Base-by-base conservation (phyloP, 2,329 filamentous ascomycete species). In the Beauveria sp. region DNA sequence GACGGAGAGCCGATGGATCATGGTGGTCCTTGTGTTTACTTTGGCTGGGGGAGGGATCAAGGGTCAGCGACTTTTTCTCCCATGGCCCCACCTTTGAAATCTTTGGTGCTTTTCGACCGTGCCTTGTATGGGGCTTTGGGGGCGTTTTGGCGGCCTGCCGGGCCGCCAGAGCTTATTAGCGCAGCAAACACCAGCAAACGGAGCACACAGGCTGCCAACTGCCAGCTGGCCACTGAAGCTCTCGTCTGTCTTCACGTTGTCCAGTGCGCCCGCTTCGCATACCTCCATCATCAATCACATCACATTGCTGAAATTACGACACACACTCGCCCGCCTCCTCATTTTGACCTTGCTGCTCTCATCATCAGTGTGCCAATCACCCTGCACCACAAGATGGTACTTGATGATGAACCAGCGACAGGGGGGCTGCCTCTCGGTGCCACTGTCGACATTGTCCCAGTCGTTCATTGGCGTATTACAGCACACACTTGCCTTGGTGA, bases 11-110 rank as follows among this genome's bases (percentile, higher is more conserved):
- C 49, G 26, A 34, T 51, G 49, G 45, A 31, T 20, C n/a, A 48
- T 18, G 46, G 45, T 42, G 38, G 57, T 45, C 49, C 49, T 52
- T 54, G 46, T 60, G 58, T 60, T 60, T 60, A 60, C 58, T 60
- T 60, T 60, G 58, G 42, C 58, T 48, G 58, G 50, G 50, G 50
- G 50, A 45, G 28, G 58, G 48, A 60, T 52, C 42, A 20, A 60
- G 58, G 58, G 50, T 53, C 58, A 60, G 58, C 58, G 58, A 60
- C 58, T 60, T 60, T 60, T 60, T 60, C 53, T 58, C 3, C 26
- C 38, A n/a, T 8, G 54, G 18, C 42, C 58, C 58, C 58, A 60
- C 58, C 14, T 46, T 48, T 60, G 28, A 18, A 18, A n/a, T 56
- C 18, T 55, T 3, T 14, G 20, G 53, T 56, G 53, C 34, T 38